Evolutionary conservation across 2,329 filamentous ascomycete genomes (phyloP).

Genomic region (Epichloe baconii): DNA sequence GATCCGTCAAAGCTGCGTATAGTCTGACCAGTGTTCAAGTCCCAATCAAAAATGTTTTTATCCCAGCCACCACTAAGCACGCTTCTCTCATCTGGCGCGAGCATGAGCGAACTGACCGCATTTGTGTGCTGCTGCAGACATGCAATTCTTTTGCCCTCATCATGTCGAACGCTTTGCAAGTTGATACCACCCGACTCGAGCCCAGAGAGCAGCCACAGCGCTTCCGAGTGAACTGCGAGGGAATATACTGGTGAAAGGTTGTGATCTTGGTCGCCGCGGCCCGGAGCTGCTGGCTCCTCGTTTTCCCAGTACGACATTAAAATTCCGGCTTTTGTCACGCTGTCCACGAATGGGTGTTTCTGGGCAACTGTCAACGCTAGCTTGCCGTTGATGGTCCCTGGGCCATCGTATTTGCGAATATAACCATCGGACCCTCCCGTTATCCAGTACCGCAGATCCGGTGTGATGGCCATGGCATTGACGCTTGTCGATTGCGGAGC

Average conservation of each 20-base stretch:
- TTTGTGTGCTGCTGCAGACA: constrained; percentile 75
- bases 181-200: constrained; percentile 88
- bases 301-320: constrained; percentile 98
- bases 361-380: constrained; percentile 88
- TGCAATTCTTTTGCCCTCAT: constrained; percentile 82
- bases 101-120: constrained; percentile 74
- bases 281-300: constrained; percentile 51
- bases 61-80: constrained; percentile 94
- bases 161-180: constrained; percentile 81
- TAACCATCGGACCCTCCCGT: constrained; percentile 91
- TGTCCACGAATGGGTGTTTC: constrained; percentile 92
- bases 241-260: constrained; percentile 86
- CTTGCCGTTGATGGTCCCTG: constrained; percentile 89
- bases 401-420: constrained; percentile 92
- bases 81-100: constrained; percentile 75
- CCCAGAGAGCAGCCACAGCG: constrained; percentile 82
- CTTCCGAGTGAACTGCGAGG: constrained; percentile 77
- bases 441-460: constrained; percentile 90
- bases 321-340: constrained; percentile 87
- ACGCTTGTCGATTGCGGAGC: constrained; percentile 92
- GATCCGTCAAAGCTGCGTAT: constrained; percentile 65
- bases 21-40: constrained; percentile 72
- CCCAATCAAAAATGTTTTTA: constrained; percentile 89
- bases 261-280: constrained; percentile 41
- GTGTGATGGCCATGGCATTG: constrained; percentile 82